Base-by-base conservation (phyloP, 768 basidiomycete species). In the Agaricus blazei region DNA sequence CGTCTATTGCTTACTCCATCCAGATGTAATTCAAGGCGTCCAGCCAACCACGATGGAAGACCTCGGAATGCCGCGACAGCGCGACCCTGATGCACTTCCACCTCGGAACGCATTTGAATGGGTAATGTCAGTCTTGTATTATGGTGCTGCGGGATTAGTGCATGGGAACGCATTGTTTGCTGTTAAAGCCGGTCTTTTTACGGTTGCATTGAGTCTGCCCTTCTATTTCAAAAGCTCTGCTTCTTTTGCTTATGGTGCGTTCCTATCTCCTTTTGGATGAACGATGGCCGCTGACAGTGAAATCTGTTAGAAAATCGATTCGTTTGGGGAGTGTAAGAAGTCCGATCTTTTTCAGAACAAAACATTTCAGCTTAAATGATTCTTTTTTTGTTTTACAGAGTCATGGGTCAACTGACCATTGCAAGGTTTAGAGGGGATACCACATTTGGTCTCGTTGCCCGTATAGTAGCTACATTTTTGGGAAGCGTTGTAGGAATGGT, bases 401-500 rank as follows among this genome's bases (percentile, higher is more conserved):
- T 90, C 63, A 89, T 90, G 84, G 87, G 81, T 0, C 89, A 90
- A 61, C 70, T 89, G 5, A 87, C 87, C 0, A 67, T 88, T 0
- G 72, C 84, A 8, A 80, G 88, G 15, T 90, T 88, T 63, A 76
- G 85, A 43, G 89, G 88, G 1, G 89, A 92, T 51, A 92, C 88
- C 0, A 76, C 80, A 0, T 87, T 87, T 56, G 85, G 80, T 2
- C 74, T 88, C 12, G 68, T 82, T 3, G 73, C 80, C 0, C 78
- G 89, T 54, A 75, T 88, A 24, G 37, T 77, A 4, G 81, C 81
- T 47, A 90, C 89, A 0, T 85, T 89, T 56, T 66, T 76, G 26
- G 89, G 89, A 6, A 82, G 82, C 5, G 44, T 85, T 5, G 65
- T 82, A 1, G 89, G 89, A 0, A 75, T 81, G 59, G 70, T 76